phyloP scores from a whole-genome alignment of 805 yeast species.

The Kodamaea laetipori region DNA sequence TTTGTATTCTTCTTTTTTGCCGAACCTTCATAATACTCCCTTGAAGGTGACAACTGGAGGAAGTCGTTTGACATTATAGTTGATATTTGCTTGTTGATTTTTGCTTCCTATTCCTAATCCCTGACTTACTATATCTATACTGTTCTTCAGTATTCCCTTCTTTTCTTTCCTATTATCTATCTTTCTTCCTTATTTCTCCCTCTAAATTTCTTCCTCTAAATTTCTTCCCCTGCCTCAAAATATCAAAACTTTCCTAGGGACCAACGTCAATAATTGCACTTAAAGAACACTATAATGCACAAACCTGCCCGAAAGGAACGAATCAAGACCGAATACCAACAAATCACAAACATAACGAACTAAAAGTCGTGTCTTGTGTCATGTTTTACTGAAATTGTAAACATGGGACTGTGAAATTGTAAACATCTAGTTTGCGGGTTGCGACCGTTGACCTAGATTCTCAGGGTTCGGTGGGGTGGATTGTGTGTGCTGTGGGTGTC shows the following conservation, averaged over 20 bases:
- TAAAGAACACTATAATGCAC: background rate
- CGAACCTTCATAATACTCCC: constrained; percentile 9
- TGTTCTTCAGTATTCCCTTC: no score
- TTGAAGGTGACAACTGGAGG: constrained; percentile 40
- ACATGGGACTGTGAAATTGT: background rate
- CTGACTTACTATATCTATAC: background rate
- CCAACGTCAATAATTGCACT: background rate
- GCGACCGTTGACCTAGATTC: no score
- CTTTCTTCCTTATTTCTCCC: background rate
- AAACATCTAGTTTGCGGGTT: background rate
- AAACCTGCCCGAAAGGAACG: background rate
- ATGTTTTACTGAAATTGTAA: background rate
- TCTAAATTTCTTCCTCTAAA: background rate
- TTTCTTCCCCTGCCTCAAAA: background rate
- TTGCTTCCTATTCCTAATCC: background rate
- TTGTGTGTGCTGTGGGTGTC: no score
- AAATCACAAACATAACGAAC: background rate
- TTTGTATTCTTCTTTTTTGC: constrained; percentile 1
- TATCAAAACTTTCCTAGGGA: no score
- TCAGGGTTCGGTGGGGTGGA: no score
- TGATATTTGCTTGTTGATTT: background rate
- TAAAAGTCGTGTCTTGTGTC: constrained; percentile 5
- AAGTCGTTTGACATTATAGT: constrained; percentile 30
- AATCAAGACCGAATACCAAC: background rate
- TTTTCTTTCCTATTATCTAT: background rate